phyloP scores from a whole-genome alignment of 202 grass and related monocot species.

The Schoenoplectus triqueter region DNA sequence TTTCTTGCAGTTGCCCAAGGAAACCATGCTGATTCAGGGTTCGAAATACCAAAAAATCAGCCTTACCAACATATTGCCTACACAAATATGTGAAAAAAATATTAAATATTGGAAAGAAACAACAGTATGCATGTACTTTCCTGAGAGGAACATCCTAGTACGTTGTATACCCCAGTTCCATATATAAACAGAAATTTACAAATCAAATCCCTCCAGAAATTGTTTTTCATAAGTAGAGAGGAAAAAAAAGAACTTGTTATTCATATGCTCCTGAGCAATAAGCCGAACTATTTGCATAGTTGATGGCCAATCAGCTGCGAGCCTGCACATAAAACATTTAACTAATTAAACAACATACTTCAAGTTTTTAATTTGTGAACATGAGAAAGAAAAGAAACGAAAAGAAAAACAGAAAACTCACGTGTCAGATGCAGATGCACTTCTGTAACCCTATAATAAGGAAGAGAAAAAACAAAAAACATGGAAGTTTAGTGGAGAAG shows the following conservation, averaged over 20 bases:
- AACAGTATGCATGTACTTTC: constrained; percentile 37
- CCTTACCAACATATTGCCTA: constrained; percentile 94
- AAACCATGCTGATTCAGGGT: constrained; percentile 95
- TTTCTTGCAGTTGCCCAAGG: constrained; percentile 93
- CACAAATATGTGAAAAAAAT: constrained; percentile 25
- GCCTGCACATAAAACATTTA: constrained; percentile 52
- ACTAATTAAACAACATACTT: constrained; percentile 38
- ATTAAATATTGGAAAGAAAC: constrained; percentile 38
- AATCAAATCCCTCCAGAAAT: neutral
- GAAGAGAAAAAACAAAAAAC: neutral
- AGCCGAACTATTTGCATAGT: constrained; percentile 98
- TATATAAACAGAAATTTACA: neutral
- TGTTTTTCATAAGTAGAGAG: constrained; percentile 27
- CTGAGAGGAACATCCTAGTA: constrained; percentile 14
- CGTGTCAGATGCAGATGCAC: constrained; percentile 75
- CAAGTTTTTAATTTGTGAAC: constrained; percentile 24
- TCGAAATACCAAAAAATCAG: constrained; percentile 86
- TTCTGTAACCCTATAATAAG: constrained; percentile 85
- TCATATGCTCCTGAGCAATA: constrained; percentile 94
- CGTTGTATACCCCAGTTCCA: neutral
- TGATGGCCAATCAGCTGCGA: constrained; percentile 86
- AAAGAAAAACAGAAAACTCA: constrained; percentile 50
- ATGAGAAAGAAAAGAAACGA: constrained; percentile 20
- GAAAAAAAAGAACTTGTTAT: constrained; percentile 66
- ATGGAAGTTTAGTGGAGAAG: neutral